Evolutionary conservation across 2,329 filamentous ascomycete genomes (phyloP).

Genomic region (Colletotrichum sansevieriae): DNA sequence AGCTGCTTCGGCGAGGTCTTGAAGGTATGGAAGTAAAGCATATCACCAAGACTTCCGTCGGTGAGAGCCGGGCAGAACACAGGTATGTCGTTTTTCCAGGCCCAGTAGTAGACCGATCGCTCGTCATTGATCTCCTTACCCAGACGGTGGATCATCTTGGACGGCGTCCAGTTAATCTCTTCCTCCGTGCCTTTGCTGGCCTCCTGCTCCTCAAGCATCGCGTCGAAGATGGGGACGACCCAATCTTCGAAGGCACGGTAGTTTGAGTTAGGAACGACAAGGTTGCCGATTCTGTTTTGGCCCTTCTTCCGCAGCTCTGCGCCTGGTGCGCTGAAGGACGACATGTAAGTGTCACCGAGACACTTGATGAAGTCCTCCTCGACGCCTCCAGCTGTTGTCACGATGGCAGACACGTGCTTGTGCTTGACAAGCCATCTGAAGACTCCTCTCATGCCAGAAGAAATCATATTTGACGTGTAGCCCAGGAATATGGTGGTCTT

Average conservation of each 20-base stretch:
- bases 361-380: conserved; percentile 99
- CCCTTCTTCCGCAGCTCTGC: conserved; percentile 85
- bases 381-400: conserved; percentile 94
- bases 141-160: conserved; percentile 88
- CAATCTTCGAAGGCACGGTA: conserved; percentile 99
- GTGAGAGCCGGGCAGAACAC: conserved; percentile 97
- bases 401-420: conserved; percentile 90
- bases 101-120: conserved; percentile 95
- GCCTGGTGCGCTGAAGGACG: conserved; percentile 83
- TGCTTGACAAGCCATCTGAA: conserved; percentile 94
- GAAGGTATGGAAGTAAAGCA: conserved; percentile 99
- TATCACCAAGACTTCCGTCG: conserved; percentile 94
- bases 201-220: conserved; percentile 94
- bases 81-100: conserved; percentile 95
- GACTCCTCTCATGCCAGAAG: conserved; percentile 91
- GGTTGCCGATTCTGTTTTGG: conserved; percentile 95
- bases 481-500: conserved; percentile 95
- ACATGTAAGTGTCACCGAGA: conserved; percentile 92
- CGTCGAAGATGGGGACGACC: conserved; percentile 95
- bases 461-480: conserved; percentile 98
- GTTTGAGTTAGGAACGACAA: conserved; percentile 96
- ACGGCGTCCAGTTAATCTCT: conserved; percentile 91
- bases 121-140: conserved; percentile 96
- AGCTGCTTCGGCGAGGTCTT: conserved; percentile 86
- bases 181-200: conserved; percentile 74